Evolutionary conservation across 75 land plant species (phyloP).

Genomic region (Pinus tabuliformis): DNA sequence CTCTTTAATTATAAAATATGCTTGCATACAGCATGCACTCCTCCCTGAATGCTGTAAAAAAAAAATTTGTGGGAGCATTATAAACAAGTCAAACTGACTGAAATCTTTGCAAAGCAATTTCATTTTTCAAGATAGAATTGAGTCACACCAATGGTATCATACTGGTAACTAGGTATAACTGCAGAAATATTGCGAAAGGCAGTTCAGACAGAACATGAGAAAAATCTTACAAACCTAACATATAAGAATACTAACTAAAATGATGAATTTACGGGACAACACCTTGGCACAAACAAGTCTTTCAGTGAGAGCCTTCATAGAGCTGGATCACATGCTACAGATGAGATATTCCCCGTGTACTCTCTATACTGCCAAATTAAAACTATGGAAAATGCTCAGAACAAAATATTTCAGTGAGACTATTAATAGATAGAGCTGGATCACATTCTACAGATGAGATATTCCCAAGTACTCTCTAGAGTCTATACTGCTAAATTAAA

Average conservation of each 20-base stretch:
- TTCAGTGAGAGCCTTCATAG: not conserved
- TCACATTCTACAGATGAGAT: not conserved
- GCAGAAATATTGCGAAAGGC: not conserved
- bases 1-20: not conserved
- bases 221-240: not conserved
- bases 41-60: constrained; percentile 2
- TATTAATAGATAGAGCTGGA: not conserved
- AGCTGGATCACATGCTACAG: not conserved
- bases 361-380: not conserved
- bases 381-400: not conserved
- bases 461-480: not conserved
- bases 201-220: not conserved
- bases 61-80: not conserved
- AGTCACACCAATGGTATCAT: not conserved
- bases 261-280: not conserved
- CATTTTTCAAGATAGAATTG: not conserved
- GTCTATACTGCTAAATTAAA: not conserved
- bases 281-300: not conserved
- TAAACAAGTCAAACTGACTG: not conserved
- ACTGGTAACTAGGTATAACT: not conserved
- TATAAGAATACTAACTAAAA: not conserved
- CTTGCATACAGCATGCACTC: not conserved
- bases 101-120: not conserved
- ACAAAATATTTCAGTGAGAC: not conserved
- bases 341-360: not conserved